Percentiles rank a stretch among this genome's conserved stretches.
Conservation (phyloP, 2,329 filamentous ascomycete genomes). For the Calycina herbarum region DNA sequence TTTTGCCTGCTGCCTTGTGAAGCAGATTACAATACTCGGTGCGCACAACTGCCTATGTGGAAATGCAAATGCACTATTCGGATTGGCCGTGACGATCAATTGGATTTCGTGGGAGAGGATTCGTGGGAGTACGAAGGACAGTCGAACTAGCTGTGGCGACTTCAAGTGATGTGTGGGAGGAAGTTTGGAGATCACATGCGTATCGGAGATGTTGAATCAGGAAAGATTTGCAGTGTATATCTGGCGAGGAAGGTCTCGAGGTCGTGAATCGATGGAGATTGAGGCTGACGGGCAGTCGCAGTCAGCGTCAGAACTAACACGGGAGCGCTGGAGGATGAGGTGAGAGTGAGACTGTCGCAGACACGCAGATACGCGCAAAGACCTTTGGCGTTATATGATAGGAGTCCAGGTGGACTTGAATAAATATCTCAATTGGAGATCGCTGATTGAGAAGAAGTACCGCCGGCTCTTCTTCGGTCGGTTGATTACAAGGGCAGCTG, state of each 20-base stretch:
- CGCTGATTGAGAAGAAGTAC: no score
- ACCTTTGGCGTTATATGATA: no score
- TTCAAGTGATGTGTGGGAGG: background rate
- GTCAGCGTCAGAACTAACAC: background rate
- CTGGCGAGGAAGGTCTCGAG: background rate
- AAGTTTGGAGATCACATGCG: background rate
- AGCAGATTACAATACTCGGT: no score
- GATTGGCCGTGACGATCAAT: background rate
- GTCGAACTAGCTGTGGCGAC: background rate
- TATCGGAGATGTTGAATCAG: background rate
- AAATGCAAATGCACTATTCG: background rate
- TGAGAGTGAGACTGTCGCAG: no score
- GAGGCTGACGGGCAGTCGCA: background rate
- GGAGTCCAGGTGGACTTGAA: no score
- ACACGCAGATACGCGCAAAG: no score
- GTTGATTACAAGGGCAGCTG: no score
- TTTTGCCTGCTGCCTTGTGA: no score
- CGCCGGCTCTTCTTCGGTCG: no score
- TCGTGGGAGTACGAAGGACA: background rate
- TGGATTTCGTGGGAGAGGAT: background rate
- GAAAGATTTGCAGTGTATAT: conserved; percentile 1
- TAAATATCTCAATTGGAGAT: no score
- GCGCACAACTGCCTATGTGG: no score
- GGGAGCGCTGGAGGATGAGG: background rate
- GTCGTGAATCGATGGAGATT: background rate